Base-by-base conservation (phyloP, 1,284 basidiomycete genomes). In the Microbotryum lychnidis-dioicae region DNA sequence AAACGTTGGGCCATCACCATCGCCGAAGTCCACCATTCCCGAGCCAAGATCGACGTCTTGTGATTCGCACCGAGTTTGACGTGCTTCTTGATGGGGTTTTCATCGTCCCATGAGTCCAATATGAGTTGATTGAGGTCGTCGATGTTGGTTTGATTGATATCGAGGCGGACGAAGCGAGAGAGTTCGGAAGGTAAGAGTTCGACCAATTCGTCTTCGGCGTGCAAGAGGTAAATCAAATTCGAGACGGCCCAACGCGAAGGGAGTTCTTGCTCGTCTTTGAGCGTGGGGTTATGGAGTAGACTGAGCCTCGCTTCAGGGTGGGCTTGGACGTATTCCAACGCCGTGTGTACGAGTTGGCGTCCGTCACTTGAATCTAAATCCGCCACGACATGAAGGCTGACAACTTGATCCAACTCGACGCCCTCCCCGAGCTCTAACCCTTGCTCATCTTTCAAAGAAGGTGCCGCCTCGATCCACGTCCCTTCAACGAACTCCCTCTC, bases 291-390 rank as follows among this genome's bases (percentile, higher is more conserved):
- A 63, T 67, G 66, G 18, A 67, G 20, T 21, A 65, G 27, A 16
- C 50, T 51, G 51, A 67, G 6, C 49, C 66, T 44, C 58, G 63
- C 47, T 3, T 29, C 53, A 27, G 60, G 42, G 31, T 8, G 7
- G 50, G 18, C 8, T 49, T n/a, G 12, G n/a, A 46, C 51, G n/a
- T 42, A 21, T 33, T 75, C 69, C 16, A 96, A 73, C 0, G 85
- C 83, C 59, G 86, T 83, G 53, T 77, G 80, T 14, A 86, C 76
- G 2, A 91, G 73, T 5, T 73, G 70, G 16, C 80, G 64, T 0
- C 89, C 88, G 4, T 79, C 79, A 1, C 75, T 74, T 7, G 79
- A 82, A 70, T 96, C 86, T 6, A 97, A 77, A 74, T 97, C 88
- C 1, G 85, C 87, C 6, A 96, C 77, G 37, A 96, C 76, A 74